Evolutionary conservation across 2,329 filamentous ascomycete genomes (phyloP).

Genomic region (Plectosphaerella cucumerina): DNA sequence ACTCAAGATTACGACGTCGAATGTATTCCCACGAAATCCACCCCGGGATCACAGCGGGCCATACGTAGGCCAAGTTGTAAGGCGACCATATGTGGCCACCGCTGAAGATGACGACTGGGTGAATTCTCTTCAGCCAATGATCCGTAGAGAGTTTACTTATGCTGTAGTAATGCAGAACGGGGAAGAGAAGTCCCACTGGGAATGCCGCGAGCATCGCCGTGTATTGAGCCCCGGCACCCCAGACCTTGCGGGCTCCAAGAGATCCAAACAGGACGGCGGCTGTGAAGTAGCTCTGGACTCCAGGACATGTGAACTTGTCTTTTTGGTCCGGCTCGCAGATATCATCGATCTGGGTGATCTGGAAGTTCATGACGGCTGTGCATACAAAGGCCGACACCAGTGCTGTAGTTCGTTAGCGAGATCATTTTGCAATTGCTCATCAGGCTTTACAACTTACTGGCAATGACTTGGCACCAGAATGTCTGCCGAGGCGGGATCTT

Average conservation of each 20-base stretch:
- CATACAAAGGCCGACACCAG: slow-evolving; percentile 27
- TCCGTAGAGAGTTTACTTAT: slow-evolving; percentile 26
- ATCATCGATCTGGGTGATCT: slow-evolving; percentile 20
- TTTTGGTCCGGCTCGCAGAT: slow-evolving; percentile 21
- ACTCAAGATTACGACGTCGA: slow-evolving; percentile 27
- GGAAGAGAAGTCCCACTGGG: slow-evolving; percentile 26
- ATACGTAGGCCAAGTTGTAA: slow-evolving; percentile 38
- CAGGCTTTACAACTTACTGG: slow-evolving; percentile 1
- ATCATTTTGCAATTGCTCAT: no score
- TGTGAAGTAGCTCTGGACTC: slow-evolving; percentile 28
- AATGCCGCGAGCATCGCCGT: slow-evolving; percentile 28
- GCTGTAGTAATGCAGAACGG: slow-evolving; percentile 25
- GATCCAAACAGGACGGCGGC: slow-evolving; percentile 36
- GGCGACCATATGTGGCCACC: slow-evolving; percentile 30
- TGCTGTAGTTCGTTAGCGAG: slow-evolving; percentile 7
- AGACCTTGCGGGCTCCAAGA: slow-evolving; percentile 32
- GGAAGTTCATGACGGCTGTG: slow-evolving; percentile 31
- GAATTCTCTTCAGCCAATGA: slow-evolving; percentile 29
- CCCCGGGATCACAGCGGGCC: slow-evolving; percentile 37
- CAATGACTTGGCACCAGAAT: slow-evolving; percentile 29
- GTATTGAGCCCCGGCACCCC: slow-evolving; percentile 30
- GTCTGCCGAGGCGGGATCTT: slow-evolving; percentile 34
- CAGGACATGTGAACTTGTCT: slow-evolving; percentile 22
- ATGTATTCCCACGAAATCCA: slow-evolving; percentile 37
- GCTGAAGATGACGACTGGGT: slow-evolving; percentile 32